Percentiles rank a stretch among this genome's conserved stretches.
phyloP scores from a whole-genome alignment of 176 grass and related monocot species.

The Musa itinerans region DNA sequence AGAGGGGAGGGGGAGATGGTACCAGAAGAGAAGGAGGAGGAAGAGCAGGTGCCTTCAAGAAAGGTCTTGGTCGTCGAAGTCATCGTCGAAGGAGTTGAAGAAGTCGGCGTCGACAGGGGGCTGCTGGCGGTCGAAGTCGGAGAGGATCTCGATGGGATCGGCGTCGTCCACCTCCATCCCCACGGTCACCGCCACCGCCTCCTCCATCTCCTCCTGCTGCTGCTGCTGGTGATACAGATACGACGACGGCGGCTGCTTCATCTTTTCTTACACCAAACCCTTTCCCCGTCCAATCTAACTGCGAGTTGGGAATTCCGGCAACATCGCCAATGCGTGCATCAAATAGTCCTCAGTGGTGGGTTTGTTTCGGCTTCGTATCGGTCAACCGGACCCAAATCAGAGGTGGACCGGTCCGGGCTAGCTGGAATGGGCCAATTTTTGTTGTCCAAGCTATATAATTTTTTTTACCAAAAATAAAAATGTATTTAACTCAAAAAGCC shows the following conservation, averaged over 20 bases:
- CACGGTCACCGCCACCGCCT: constrained; percentile 16
- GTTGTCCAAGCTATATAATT: no score
- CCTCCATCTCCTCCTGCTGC: neutral
- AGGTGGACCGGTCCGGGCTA: no score
- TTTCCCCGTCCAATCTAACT: neutral
- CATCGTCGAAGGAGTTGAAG: constrained; percentile 61
- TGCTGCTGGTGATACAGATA: neutral
- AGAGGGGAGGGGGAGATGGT: neutral
- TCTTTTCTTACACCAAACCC: neutral
- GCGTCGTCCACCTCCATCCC: constrained; percentile 52
- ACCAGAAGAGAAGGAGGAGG: neutral
- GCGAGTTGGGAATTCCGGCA: no score
- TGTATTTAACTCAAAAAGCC: no score
- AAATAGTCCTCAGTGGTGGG: no score
- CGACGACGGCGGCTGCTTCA: constrained; percentile 13
- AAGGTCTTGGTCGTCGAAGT: constrained; percentile 58
- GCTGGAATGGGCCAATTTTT: no score
- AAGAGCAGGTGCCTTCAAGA: neutral
- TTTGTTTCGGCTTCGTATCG: no score
- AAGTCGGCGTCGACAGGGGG: constrained; percentile 44
- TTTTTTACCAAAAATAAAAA: no score
- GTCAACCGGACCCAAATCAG: no score
- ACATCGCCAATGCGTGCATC: no score
- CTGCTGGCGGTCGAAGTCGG: constrained; percentile 20
- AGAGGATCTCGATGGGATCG: constrained; percentile 29